Evolutionary conservation across 148 eudicot genomes (phyloP).

Genomic region (Persicaria maculosa): DNA sequence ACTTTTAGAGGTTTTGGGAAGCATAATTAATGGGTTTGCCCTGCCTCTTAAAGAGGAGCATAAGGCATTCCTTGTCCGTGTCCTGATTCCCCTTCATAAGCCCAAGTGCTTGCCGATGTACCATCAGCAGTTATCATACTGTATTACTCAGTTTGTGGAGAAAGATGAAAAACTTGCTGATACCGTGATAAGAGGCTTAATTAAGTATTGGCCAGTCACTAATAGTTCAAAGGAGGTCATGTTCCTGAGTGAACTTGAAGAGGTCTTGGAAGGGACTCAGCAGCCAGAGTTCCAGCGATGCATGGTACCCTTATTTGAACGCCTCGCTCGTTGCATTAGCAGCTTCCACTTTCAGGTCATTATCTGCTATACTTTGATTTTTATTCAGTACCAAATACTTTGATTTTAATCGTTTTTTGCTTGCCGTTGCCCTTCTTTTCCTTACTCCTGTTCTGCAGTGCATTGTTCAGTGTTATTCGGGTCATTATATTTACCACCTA

Average conservation of each 20-base stretch:
- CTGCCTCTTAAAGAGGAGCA: slow-evolving; percentile 92
- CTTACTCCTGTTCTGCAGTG: too few relatives aligned
- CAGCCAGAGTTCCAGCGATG: slow-evolving; percentile 85
- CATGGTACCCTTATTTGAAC: slow-evolving; percentile 72
- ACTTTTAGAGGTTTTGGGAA: slow-evolving; percentile 84
- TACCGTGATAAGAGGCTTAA: slow-evolving; percentile 73
- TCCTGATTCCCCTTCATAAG: slow-evolving; percentile 80
- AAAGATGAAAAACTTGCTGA: slow-evolving; percentile 92
- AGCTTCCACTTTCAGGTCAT: slow-evolving; percentile 92
- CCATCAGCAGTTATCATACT: slow-evolving; percentile 87
- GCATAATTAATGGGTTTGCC: slow-evolving; percentile 88
- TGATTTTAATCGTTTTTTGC: background rate
- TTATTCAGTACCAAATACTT: too few relatives aligned
- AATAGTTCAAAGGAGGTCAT: slow-evolving; percentile 94
- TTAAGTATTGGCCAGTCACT: slow-evolving; percentile 88
- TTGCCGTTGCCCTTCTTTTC: background rate
- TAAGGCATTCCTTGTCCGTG: slow-evolving; percentile 72
- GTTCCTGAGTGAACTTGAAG: slow-evolving; percentile 88
- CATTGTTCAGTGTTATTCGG: too few relatives aligned
- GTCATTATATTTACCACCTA: too few relatives aligned
- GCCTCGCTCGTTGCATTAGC: slow-evolving; percentile 68
- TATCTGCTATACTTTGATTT: slow-evolving; percentile 6
- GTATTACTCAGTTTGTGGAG: slow-evolving; percentile 87
- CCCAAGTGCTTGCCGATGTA: slow-evolving; percentile 75
- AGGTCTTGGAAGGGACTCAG: slow-evolving; percentile 87